Conservation (phyloP, 176 grass and related monocot species). For the Carex cristatella region DNA sequence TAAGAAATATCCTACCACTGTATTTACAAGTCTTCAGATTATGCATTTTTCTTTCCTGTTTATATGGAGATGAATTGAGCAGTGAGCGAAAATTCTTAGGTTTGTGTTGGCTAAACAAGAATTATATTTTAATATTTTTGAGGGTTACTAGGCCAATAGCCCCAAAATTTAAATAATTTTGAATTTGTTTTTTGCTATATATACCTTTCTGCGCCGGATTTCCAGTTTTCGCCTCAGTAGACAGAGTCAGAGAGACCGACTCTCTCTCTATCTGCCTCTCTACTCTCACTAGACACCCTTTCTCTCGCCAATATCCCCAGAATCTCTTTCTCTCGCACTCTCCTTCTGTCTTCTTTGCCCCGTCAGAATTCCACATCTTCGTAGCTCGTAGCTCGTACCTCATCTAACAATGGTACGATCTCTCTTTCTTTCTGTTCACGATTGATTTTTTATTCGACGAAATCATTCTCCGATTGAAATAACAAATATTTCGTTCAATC, state of each 20-base stretch:
- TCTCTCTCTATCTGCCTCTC: background rate
- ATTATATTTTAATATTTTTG: background rate
- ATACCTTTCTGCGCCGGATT: background rate
- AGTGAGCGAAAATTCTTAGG: background rate
- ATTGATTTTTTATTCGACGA: background rate
- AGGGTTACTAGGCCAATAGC: background rate
- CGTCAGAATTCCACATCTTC: background rate
- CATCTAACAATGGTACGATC: slow-evolving; percentile 25
- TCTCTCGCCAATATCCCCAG: too few relatives aligned
- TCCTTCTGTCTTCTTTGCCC: background rate
- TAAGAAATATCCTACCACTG: background rate
- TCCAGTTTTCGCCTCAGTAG: background rate
- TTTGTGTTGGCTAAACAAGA: background rate
- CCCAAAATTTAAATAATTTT: background rate
- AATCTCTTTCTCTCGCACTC: background rate
- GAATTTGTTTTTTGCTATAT: background rate
- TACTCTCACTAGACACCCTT: too few relatives aligned
- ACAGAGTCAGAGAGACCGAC: background rate
- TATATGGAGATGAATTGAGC: background rate
- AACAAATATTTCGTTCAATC: slow-evolving; percentile 13
- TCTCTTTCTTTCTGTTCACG: background rate
- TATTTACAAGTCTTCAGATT: background rate
- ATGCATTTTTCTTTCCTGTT: background rate
- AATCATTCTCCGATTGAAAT: background rate
- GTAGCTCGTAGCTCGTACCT: background rate